Percentiles rank a stretch among this genome's conserved stretches.
These are phyloP conservation scores for Cicer yamashitae DNA, from an alignment of 306 rosid species.

Conservation along the genomic window DNA sequence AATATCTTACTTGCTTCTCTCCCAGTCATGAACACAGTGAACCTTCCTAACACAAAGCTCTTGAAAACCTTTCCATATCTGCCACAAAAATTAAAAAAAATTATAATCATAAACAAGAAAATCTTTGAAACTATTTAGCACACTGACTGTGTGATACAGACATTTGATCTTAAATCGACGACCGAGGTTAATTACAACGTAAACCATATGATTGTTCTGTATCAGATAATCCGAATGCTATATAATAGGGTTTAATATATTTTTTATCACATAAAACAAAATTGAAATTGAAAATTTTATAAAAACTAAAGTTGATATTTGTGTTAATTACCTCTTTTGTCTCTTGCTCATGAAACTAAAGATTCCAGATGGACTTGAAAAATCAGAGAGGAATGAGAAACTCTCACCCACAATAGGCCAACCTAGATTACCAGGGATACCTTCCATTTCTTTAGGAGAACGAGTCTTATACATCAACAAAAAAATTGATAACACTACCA, in stretches of 20 bases:
- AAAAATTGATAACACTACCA: conserved; percentile 48
- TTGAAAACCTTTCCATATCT: conserved; percentile 92
- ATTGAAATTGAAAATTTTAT: background rate
- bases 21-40: conserved; percentile 83
- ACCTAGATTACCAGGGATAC: conserved; percentile 82
- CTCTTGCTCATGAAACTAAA: conserved; percentile 80
- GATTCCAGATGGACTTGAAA: conserved; percentile 81
- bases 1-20: conserved; percentile 83
- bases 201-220: too few relatives aligned
- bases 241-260: too few relatives aligned
- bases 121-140: background rate
- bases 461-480: conserved; percentile 53
- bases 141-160: too few relatives aligned
- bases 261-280: too few relatives aligned
- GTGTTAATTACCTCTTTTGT: conserved; percentile 65
- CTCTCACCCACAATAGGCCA: conserved; percentile 90
- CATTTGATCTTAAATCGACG: too few relatives aligned
- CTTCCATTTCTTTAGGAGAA: conserved; percentile 72
- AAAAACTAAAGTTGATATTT: background rate
- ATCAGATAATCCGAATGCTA: too few relatives aligned
- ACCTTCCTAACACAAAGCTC: conserved; percentile 76
- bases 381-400: conserved; percentile 70
- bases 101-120: background rate
- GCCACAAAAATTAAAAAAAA: background rate
- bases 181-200: too few relatives aligned